A percentile compares a stretch with the other conserved stretches of the same genome.
Evolutionary conservation across 169 alveolate genomes (phyloP).

Genomic region (Theileria orientalis): DNA sequence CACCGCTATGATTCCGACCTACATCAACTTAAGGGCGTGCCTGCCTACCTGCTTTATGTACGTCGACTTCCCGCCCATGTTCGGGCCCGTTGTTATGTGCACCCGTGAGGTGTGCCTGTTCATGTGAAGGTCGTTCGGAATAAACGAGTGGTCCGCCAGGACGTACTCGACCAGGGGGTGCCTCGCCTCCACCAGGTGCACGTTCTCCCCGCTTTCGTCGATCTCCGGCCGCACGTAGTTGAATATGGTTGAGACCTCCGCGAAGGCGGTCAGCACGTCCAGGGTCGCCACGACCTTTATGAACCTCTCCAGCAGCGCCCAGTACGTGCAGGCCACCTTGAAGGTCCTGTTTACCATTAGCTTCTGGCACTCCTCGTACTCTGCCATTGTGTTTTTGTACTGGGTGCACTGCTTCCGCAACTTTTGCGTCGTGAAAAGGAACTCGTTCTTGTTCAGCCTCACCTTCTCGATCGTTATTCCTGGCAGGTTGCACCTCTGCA

Average conservation of each 20-base stretch:
- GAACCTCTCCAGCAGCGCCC: conserved; percentile 90
- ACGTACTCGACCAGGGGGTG: conserved; percentile 85
- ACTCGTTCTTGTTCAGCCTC: conserved; percentile 84
- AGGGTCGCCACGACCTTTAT: conserved; percentile 85
- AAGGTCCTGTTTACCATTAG: conserved; percentile 87
- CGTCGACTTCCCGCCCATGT: conserved; percentile 98
- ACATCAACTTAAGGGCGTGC: not conserved
- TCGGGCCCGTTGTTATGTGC: conserved; percentile 96
- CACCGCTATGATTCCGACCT: conserved; percentile 70
- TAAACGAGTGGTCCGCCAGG: conserved; percentile 70
- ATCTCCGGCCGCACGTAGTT: conserved; percentile 87
- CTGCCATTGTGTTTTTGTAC: conserved; percentile 72
- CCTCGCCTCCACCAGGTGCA: conserved; percentile 78
- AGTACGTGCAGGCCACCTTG: conserved; percentile 92
- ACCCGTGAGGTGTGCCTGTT: conserved; percentile 79
- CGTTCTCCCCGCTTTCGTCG: conserved; percentile 76
- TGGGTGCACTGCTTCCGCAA: conserved; percentile 77
- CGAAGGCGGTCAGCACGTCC: conserved; percentile 92
- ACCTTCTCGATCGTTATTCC: conserved; percentile 66
- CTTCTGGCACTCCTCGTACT: conserved; percentile 80
- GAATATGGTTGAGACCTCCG: conserved; percentile 85
- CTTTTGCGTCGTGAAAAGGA: conserved; percentile 83
- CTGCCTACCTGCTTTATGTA: conserved; percentile 85
- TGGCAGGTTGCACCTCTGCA: conserved; percentile 54
- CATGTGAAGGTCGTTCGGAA: conserved; percentile 85